These are phyloP conservation scores for Alloteropsis semialata DNA, from an alignment of 176 grass and related monocot species.

Conservation along the genomic window DNA sequence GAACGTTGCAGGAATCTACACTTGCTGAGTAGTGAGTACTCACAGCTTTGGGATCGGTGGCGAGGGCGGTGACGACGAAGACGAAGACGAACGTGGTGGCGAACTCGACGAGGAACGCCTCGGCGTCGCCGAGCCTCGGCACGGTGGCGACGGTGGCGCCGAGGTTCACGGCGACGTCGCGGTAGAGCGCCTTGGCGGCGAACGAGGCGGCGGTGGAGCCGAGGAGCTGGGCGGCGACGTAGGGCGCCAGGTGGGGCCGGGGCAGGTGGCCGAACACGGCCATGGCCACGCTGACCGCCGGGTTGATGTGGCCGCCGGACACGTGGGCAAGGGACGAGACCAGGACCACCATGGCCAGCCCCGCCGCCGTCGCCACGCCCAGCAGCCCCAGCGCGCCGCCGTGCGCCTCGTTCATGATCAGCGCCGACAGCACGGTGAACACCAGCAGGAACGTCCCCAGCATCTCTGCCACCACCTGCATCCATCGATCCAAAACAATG, in stretches of 20 bases:
- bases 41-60: slow-evolving; percentile 49
- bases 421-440: slow-evolving; percentile 45
- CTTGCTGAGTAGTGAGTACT: background rate
- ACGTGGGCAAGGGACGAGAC: slow-evolving; percentile 55
- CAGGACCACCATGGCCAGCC: slow-evolving; percentile 33
- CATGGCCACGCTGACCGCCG: slow-evolving; percentile 54
- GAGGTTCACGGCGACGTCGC: background rate
- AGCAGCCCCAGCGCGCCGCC: slow-evolving; percentile 27
- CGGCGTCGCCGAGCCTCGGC: slow-evolving; percentile 8
- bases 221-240: slow-evolving; percentile 38
- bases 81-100: slow-evolving; percentile 56
- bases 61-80: slow-evolving; percentile 53
- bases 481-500: background rate
- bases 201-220: slow-evolving; percentile 47
- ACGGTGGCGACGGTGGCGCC: slow-evolving; percentile 33
- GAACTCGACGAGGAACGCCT: slow-evolving; percentile 65
- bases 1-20: background rate
- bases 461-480: slow-evolving; percentile 51
- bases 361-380: slow-evolving; percentile 22
- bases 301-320: slow-evolving; percentile 61
- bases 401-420: slow-evolving; percentile 42
- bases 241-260: slow-evolving; percentile 38
- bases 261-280: slow-evolving; percentile 48
- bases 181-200: slow-evolving; percentile 45
- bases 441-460: slow-evolving; percentile 68